Evolutionary conservation across 805 yeast genomes (phyloP), one percentile per base, ranked within the genome.

Genomic region (Saturnispora galanensis): DNA sequence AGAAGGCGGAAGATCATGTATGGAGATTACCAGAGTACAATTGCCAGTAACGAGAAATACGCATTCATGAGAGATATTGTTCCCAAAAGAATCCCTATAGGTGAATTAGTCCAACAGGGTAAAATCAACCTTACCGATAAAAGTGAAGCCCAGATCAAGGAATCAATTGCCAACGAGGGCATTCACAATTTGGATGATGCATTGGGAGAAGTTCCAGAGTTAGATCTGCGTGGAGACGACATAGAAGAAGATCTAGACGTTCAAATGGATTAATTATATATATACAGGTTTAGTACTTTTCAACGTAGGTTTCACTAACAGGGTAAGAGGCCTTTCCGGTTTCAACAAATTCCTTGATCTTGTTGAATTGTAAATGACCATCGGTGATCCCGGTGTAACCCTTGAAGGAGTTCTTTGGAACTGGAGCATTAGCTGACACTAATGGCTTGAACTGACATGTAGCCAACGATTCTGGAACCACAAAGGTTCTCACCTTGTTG

Each of bases 401-500:
- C 45, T 68, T 67, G 59, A 69, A 87, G 31, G 71, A 68, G 59
- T 87, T 88, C 50, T 67, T 70, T 39, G 88, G 73, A 54, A 76
- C 74, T 9, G 95, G 89, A 8, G 80, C 73, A 41, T 78, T 78
- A 16, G 81, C 78, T 38, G 87, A 79, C 4, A 88, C 95, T 41
- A 86, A 71, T 4, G 97, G 89, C 56, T 76, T 81, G 50, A 90
- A 69, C 2, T 42, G 38, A 42, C 56, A 50, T 4, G 53, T 63
- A 47, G 51, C 51, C 29, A 58, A 42, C n/a, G 47, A 43, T 1
- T 67, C 62, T 5, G 98, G 98, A 9, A 79, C 87, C 3, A 85
- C 95, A 64, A 81, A 93, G 0, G 97, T 87, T 56, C 96, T 74
- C 29, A 90, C 97, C 58, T 81, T 87, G 38, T 66, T 64, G 86